phyloP scores from a whole-genome alignment of 306 rosid species.

The Urtica urens region DNA sequence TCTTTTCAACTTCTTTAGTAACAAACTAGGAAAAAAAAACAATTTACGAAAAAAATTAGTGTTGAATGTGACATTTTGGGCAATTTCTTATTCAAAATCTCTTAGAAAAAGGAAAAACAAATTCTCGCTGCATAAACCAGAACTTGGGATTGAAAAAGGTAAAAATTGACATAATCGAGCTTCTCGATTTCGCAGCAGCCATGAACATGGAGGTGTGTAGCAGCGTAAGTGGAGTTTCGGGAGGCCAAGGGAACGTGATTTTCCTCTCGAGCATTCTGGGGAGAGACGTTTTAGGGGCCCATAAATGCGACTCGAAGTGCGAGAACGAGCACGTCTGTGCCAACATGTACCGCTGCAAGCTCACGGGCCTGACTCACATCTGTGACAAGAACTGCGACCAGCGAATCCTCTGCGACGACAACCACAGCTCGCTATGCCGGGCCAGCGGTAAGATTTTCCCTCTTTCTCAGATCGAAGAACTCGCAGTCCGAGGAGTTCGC shows the following conservation, averaged over 20 bases:
- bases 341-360: conserved; percentile 89
- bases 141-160: no score
- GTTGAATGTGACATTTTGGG: no score
- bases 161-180: conserved; percentile 33
- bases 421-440: conserved; percentile 81
- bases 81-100: no score
- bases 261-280: conserved; percentile 88
- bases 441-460: conserved; percentile 72
- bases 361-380: conserved; percentile 88
- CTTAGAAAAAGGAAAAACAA: no score
- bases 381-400: conserved; percentile 97
- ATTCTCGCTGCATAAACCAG: no score
- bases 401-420: conserved; percentile 91
- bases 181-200: conserved; percentile 30
- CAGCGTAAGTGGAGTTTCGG: conserved; percentile 52
- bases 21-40: no score
- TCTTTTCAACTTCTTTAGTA: no score
- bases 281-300: conserved; percentile 50
- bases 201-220: conserved; percentile 95
- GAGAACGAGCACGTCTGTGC: conserved; percentile 85
- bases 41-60: no score
- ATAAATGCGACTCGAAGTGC: conserved; percentile 96
- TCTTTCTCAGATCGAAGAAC: conserved; percentile 57
- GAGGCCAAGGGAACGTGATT: conserved; percentile 76
- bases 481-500: conserved; percentile 69